Evolutionary conservation across 805 yeast genomes (phyloP), one percentile per base, ranked within the genome.

Genomic region (Torulaspora franciscae): DNA sequence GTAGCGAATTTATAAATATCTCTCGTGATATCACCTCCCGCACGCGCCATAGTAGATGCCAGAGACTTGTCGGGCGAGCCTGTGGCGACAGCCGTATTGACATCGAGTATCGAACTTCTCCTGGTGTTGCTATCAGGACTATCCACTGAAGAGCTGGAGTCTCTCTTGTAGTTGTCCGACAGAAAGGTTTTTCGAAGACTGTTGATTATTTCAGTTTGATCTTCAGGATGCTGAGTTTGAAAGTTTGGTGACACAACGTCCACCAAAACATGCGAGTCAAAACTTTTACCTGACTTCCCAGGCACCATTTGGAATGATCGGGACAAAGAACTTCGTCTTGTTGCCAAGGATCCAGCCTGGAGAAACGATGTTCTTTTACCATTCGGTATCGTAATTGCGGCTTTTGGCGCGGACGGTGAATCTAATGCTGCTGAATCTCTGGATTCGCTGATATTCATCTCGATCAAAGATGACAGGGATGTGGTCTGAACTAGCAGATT

Each of bases 1-100:
- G 45, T 41, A 6, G 58, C 56, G 40, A 57, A 41, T 19, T 56
- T 59, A 46, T 66, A 68, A 4, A 68, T 60, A 28, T 68, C 72
- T 50, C 71, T 52, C 4, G 69, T 55, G 4, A 68, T 65, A 48
- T 68, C 71, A 23, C 68, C 72, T 2, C 69, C 72, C 9, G 58
- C 59, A 14, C 59, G 43, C 7, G 49, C 46, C 10, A 48, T 29
- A 13, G 40, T 48, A 14, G 45, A 40, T 19, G 37, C 40, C 43
- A 15, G 27, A 3, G 32, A 22, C 23, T 42, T 33, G 17, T 33
- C 42, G 7, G 44, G 19, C 19, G 46, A 40, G 5, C 29, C 43
- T 3, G 37, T 34, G 11, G 37, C 32, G 8, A 39, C 32, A 19
- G 42, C 40, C 15, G 45, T 46, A 13, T 38, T 36, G 7, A 40